phyloP scores from a whole-genome alignment of 2,329 filamentous ascomycete genomes.

The Colletotrichum godetiae region DNA sequence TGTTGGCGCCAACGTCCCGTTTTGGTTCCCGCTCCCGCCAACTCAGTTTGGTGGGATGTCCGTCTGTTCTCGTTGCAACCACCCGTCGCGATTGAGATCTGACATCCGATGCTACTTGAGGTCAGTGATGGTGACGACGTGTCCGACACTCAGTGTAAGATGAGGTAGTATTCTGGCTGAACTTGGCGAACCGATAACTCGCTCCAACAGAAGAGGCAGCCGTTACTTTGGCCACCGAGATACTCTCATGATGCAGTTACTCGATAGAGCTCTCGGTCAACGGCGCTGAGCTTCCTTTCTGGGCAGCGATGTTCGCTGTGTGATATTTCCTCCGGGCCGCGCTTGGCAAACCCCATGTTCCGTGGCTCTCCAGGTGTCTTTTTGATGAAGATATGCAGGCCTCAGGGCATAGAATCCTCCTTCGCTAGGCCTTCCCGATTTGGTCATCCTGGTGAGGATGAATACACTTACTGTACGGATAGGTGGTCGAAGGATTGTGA shows the following conservation, averaged over 20 bases:
- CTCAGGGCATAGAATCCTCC: not conserved
- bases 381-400: not conserved
- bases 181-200: not conserved
- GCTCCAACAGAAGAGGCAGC: not conserved
- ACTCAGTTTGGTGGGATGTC: not conserved
- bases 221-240: not conserved
- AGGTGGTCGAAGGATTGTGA: not conserved
- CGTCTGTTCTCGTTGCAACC: not conserved
- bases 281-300: not conserved
- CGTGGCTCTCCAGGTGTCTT: not conserved
- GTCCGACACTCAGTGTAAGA: not conserved
- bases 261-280: constrained; percentile 5
- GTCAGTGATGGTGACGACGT: not conserved
- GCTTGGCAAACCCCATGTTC: constrained; percentile 1
- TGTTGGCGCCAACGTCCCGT: constrained; percentile 12
- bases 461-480: not conserved
- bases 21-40: not conserved
- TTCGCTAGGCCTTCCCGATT: not conserved
- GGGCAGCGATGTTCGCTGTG: not conserved
- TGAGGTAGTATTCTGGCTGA: not conserved
- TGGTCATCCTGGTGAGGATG: not conserved
- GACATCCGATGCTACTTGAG: not conserved
- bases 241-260: not conserved
- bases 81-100: constrained; percentile 5
- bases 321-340: not conserved